These are phyloP conservation scores for Claviceps africana DNA, from an alignment of 2,329 filamentous ascomycete species.

Conservation along the genomic window DNA sequence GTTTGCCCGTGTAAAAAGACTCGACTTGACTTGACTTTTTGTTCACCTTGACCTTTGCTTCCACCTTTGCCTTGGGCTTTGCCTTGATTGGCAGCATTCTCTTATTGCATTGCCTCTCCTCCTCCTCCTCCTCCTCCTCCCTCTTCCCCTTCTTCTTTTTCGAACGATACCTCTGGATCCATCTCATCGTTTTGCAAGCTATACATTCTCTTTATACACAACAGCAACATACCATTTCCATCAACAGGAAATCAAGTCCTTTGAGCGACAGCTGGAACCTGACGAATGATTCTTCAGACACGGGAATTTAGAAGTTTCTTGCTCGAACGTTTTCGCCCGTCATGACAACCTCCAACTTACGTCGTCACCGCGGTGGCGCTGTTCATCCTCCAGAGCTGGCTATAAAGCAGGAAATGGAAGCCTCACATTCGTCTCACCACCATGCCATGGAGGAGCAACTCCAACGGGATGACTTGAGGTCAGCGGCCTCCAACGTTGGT, in stretches of 20 bases:
- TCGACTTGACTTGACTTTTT: background rate
- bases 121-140: background rate
- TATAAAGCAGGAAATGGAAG: slow-evolving; percentile 16
- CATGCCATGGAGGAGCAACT: background rate
- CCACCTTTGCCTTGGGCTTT: background rate
- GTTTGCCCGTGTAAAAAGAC: background rate
- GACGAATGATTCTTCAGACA: background rate
- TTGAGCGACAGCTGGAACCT: background rate
- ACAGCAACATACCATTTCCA: background rate
- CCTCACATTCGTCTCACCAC: background rate
- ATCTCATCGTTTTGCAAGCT: background rate
- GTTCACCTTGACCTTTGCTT: background rate
- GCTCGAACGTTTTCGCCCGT: background rate
- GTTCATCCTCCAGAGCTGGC: background rate
- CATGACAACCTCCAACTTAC: background rate
- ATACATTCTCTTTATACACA: background rate
- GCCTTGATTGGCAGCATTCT: too few relatives aligned
- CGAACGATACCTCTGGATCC: background rate
- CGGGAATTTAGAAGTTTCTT: background rate
- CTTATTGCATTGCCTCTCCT: background rate
- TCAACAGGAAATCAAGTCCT: background rate
- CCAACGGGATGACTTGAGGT: background rate
- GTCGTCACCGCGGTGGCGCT: slow-evolving; percentile 1
- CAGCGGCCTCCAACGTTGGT: slow-evolving; percentile 9
- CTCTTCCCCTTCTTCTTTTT: background rate